Percentiles rank a stretch among this genome's conserved stretches.
phyloP scores from a whole-genome alignment of 1,284 basidiomycete genomes.

The Macrocystidia cucumis region DNA sequence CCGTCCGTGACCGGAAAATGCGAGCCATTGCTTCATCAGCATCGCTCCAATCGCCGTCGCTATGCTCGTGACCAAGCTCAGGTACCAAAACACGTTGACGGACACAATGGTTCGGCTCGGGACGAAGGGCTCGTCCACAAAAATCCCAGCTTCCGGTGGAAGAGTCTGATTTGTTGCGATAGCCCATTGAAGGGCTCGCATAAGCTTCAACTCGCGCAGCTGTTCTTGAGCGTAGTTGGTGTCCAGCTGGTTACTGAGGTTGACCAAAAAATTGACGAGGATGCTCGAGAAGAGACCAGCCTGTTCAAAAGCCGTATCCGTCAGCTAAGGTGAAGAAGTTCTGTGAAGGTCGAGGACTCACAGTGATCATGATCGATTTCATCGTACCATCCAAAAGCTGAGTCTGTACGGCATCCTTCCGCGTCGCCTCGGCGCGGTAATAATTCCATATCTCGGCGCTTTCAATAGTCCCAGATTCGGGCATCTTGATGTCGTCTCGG shows the following conservation, averaged over 20 bases:
- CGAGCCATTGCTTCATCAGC: conserved; percentile 7
- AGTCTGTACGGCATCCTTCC: too few relatives aligned
- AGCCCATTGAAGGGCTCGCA: conserved; percentile 3
- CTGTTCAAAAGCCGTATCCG: conserved; percentile 1
- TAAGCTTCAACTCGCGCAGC: conserved; percentile 2
- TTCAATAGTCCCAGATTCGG: too few relatives aligned
- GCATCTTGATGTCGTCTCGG: too few relatives aligned
- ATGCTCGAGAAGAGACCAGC: conserved; percentile 8
- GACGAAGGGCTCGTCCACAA: background rate
- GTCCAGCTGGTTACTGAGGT: conserved; percentile 7
- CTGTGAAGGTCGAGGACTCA: too few relatives aligned
- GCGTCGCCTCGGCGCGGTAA: too few relatives aligned
- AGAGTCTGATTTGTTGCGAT: background rate
- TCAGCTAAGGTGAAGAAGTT: too few relatives aligned
- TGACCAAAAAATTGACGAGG: conserved; percentile 5
- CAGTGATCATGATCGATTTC: too few relatives aligned
- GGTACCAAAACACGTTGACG: conserved; percentile 5
- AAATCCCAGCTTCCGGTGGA: too few relatives aligned
- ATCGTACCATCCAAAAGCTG: too few relatives aligned
- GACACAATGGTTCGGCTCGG: background rate
- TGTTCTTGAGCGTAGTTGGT: conserved; percentile 5
- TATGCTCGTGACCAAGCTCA: conserved; percentile 3
- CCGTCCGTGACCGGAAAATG: too few relatives aligned
- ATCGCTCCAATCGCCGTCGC: conserved; percentile 5
- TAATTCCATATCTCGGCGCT: too few relatives aligned